Base-by-base conservation (phyloP, 2,329 filamentous ascomycete species). In the Beauveria pseudobassiana region DNA sequence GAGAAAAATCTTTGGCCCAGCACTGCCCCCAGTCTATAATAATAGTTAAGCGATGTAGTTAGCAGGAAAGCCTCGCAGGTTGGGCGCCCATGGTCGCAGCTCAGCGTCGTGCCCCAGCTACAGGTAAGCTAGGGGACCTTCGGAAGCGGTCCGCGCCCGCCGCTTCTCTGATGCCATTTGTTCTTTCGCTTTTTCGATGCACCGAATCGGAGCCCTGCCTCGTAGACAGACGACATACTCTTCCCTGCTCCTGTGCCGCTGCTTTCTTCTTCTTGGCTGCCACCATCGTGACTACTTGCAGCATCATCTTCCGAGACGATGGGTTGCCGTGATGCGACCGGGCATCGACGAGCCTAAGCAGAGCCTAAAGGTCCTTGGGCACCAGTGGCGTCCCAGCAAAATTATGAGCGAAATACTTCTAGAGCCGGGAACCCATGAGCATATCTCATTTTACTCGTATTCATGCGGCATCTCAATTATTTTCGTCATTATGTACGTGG, bases 291-390 rank as follows among this genome's bases (percentile, higher is more conserved):
- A 59, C 57, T 53, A 49, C 26, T 52, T 52, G 40, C 57, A 59
- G 51, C 18, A 34, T 40, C 48, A 24, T 52, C 30, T 38, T 59
- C 40, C 57, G n/a, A 24, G 24, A 50, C 34, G 34, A 50, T 43
- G 45, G 45, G 28, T 43, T 20, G 20, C 22, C 7, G 9, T 50
- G 12, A 34, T 43, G 46, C 42, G 34, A 46, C 46, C 10, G 46
- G 46, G 7, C 34, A 42, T 42, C 45, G 26, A 34, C 34, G 48
- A 43, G 48, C 48, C 48, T 40, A 59, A 52, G 40, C 49, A 28
- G 28, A 46, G 57, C 57, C 57, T 50, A 53, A 59, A 46, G 16
- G 26, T 42, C n/a, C 49, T 59, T 59, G 57, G 57, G 57, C 57
- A 59, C 8, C 57, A 46, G 57, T 59, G 57, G 57, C 57, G 57